These are phyloP conservation scores for Marasmius sp. DNA, from an alignment of 1,284 basidiomycete species.

Conservation along the genomic window DNA sequence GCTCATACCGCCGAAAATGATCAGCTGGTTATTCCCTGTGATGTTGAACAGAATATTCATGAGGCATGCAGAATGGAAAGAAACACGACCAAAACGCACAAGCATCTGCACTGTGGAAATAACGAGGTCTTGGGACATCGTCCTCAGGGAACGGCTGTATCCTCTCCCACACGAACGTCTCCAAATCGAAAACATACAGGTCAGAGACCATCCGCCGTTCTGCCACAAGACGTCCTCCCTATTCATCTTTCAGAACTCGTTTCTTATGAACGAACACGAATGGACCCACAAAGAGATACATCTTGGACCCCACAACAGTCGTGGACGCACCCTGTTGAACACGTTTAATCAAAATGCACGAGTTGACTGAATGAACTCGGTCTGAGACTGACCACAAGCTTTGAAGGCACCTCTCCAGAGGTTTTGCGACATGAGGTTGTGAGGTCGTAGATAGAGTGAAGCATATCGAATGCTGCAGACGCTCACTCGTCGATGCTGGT, in stretches of 20 bases:
- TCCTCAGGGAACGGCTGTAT: slow-evolving; percentile 64
- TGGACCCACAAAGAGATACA: slow-evolving; percentile 79
- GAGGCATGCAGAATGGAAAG: slow-evolving; percentile 5
- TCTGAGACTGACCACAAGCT: slow-evolving; percentile 72
- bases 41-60: slow-evolving; percentile 11
- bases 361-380: background rate
- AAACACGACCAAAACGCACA: slow-evolving; percentile 50
- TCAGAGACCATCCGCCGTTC: slow-evolving; percentile 87
- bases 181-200: slow-evolving; percentile 84
- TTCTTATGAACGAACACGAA: slow-evolving; percentile 1
- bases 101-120: slow-evolving; percentile 89
- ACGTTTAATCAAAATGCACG: slow-evolving; percentile 1
- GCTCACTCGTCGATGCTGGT: background rate
- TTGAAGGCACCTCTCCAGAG: slow-evolving; percentile 83
- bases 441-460: slow-evolving; percentile 86
- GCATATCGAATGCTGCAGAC: slow-evolving; percentile 26
- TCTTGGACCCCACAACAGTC: slow-evolving; percentile 78
- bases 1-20: slow-evolving; percentile 93
- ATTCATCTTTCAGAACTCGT: slow-evolving; percentile 16
- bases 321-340: slow-evolving; percentile 72
- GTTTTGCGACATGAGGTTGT: slow-evolving; percentile 84
- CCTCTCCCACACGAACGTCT: slow-evolving; percentile 76
- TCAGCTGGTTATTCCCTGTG: slow-evolving; percentile 82
- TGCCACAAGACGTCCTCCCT: slow-evolving; percentile 86
- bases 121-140: slow-evolving; percentile 73